Evolutionary conservation across 2,329 filamentous ascomycete genomes (phyloP), one percentile per base, ranked within the genome.

Genomic region (Monilinia polystroma): DNA sequence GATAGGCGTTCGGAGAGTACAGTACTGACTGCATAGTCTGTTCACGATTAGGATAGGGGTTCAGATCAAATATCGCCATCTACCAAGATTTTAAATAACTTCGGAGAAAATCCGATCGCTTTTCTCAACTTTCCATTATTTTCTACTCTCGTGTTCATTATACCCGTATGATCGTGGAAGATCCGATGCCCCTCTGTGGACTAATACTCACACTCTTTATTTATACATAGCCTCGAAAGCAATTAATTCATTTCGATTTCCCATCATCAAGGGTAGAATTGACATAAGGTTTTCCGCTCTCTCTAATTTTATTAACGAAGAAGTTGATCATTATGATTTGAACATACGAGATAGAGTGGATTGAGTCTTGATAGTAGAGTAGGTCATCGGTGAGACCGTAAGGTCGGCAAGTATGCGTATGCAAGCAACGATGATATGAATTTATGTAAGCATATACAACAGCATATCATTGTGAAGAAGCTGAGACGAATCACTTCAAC

Each of bases 301-400:
- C 26, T 51, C 29, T 29, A 38, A 62, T 62, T 41, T 51, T 26
- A 62, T 62, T 62, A 8, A 26, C 51, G 32, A 62, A 20, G 58
- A 49, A 7, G n/a, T 7, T 60, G 56, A 58, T 58, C 56, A 45
- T 32, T 16, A 32, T 26, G 29, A 38, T 41, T 8, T 38, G n/a
- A 38, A 35, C 45, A 62, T 51, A 60, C 57, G 57, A 60, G 57
- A 18, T 51, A 45, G 45, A 62, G 58, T 60, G 58, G 45, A 35
- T 60, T 60, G 45, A 4, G 49, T 7, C 23, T 51, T 7, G n/a
- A 38, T 29, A 23, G 16, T 60, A 38, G 45, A 23, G 16, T 60
- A 26, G 45, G 20, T 23, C 29, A 8, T 51, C 58, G 58, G 58
- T 38, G n/a, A 58, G n/a, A 38, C 53, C 53, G 20, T 38, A 18